Base-by-base conservation (phyloP, 164 flowering plant genomes). In the grape (Vitis vinifera) region DNA sequence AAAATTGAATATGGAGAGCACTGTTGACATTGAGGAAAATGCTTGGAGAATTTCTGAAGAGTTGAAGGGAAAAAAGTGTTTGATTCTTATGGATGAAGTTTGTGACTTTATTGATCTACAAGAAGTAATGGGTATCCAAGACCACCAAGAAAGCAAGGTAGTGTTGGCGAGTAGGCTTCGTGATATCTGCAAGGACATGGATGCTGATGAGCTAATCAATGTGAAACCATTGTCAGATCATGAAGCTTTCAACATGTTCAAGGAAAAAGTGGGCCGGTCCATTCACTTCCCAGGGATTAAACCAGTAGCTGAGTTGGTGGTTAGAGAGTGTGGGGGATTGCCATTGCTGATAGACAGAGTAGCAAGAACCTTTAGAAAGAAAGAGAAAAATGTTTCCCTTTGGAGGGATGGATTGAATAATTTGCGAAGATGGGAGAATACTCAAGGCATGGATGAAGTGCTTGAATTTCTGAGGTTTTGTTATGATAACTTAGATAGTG, bases 31-130 rank as follows among this genome's bases (percentile, higher is more conserved):
- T 27, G 57, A 44, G 15, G 57, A 62, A 48, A 23, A 30, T 47
- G 52, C 71, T 0, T 1, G 13, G n/a, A 49, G 12, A 50, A 55
- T 71, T 49, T 58, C 8, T 14, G 12, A 62, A 2, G 27, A 49
- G 15, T 56, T 67, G 13, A 15, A 61, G 10, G 5, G n/a, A 10
- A 61, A 17, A 15, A 75, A 63, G 58, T 71, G 37, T 49, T 55
- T 76, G n/a, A 29, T 71, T 7, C 59, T 76, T 51, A 15, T 76
- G 16, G 79, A 76, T 68, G 75, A 68, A 49, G 49, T 72, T 37
- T 59, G 47, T 51, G 67, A 68, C 9, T 2, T 0, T 3, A 9
- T 76, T 10, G 56, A 64, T 30, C 16, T 76, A 37, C 37, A 59
- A 10, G 29, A 12, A 8, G 13, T 76, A 10, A 31, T 31, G 44